Percentiles rank a stretch among this genome's conserved stretches.
phyloP scores from a whole-genome alignment of 257 asterid species.

The Linaria vulgaris region DNA sequence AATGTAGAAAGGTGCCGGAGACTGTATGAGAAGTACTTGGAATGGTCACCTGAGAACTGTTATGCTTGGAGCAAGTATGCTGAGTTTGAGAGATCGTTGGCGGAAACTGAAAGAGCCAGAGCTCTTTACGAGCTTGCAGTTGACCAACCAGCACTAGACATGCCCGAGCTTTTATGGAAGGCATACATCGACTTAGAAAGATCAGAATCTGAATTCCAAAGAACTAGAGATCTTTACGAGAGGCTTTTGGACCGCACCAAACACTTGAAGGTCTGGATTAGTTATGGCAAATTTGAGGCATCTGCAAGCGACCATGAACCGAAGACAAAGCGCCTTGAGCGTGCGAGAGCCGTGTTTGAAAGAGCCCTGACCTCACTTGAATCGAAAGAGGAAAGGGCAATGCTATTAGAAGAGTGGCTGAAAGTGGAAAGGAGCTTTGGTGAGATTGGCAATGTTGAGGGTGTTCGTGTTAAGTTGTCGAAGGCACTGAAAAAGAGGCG shows the following conservation, averaged over 20 bases:
- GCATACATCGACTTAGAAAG: too few relatives aligned
- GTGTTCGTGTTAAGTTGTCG: slow-evolving; percentile 71
- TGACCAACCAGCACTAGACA: slow-evolving; percentile 91
- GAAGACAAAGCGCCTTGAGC: slow-evolving; percentile 55
- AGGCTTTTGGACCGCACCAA: slow-evolving; percentile 66
- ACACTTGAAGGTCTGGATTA: slow-evolving; percentile 69
- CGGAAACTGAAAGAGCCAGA: slow-evolving; percentile 91
- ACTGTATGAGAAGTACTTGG: slow-evolving; percentile 77
- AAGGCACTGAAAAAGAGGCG: slow-evolving; percentile 87
- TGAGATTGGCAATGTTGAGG: slow-evolving; percentile 66
- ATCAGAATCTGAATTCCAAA: too few relatives aligned
- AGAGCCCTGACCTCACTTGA: slow-evolving; percentile 78
- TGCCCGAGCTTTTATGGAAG: slow-evolving; percentile 98
- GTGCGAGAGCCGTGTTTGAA: slow-evolving; percentile 79
- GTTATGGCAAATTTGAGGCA: slow-evolving; percentile 81
- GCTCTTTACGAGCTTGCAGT: slow-evolving; percentile 92
- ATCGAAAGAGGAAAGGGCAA: slow-evolving; percentile 83
- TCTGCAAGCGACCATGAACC: slow-evolving; percentile 43
- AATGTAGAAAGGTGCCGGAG: slow-evolving; percentile 85
- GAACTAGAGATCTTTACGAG: slow-evolving; percentile 68
- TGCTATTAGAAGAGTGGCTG: slow-evolving; percentile 87
- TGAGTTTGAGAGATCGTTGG: slow-evolving; percentile 72
- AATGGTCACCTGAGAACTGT: slow-evolving; percentile 93
- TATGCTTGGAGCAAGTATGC: slow-evolving; percentile 94
- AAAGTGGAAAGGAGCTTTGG: slow-evolving; percentile 65